phyloP scores from a whole-genome alignment of 805 yeast species.

The Saccharomycopsis amapae region DNA sequence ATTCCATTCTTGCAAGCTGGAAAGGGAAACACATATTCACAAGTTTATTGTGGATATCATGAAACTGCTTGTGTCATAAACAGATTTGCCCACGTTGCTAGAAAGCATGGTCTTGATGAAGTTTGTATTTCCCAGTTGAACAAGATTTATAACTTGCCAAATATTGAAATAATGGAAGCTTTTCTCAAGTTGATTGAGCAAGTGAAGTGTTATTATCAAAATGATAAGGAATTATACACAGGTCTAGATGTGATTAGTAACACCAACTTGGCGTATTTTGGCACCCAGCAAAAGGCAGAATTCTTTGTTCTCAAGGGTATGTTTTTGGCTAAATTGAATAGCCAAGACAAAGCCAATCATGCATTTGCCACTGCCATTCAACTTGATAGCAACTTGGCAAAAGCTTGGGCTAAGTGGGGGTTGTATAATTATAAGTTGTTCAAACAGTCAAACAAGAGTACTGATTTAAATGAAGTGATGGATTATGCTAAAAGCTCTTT shows the following conservation, averaged over 20 bases:
- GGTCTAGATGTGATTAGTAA: slow-evolving; percentile 96
- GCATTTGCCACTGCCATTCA: slow-evolving; percentile 98
- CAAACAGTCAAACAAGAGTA: slow-evolving; percentile 30
- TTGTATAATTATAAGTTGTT: slow-evolving; percentile 83
- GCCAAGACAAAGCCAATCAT: slow-evolving; percentile 92
- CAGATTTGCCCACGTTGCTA: slow-evolving; percentile 95
- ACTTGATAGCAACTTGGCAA: slow-evolving; percentile 85
- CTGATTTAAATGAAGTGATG: slow-evolving; percentile 33
- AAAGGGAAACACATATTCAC: slow-evolving; percentile 73
- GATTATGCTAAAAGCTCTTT: slow-evolving; percentile 88
- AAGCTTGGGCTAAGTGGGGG: slow-evolving; percentile 99
- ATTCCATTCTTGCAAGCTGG: slow-evolving; percentile 80
- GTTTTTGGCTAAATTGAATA: slow-evolving; percentile 88
- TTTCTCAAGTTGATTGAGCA: slow-evolving; percentile 92
- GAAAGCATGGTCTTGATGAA: slow-evolving; percentile 94
- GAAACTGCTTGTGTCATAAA: slow-evolving; percentile 99
- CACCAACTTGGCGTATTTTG: slow-evolving; percentile 92
- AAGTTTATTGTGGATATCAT: slow-evolving; percentile 95
- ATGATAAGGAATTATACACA: slow-evolving; percentile 81
- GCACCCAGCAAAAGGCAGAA: slow-evolving; percentile 96
- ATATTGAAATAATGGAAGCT: slow-evolving; percentile 97
- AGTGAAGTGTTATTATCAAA: slow-evolving; percentile 95
- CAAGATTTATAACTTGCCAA: slow-evolving; percentile 90
- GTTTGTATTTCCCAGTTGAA: slow-evolving; percentile 91
- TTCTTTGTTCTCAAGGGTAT: slow-evolving; percentile 96